These are phyloP conservation scores for Ziziphus jujuba DNA, from an alignment of 306 rosid genomes.

Conservation along the genomic window DNA sequence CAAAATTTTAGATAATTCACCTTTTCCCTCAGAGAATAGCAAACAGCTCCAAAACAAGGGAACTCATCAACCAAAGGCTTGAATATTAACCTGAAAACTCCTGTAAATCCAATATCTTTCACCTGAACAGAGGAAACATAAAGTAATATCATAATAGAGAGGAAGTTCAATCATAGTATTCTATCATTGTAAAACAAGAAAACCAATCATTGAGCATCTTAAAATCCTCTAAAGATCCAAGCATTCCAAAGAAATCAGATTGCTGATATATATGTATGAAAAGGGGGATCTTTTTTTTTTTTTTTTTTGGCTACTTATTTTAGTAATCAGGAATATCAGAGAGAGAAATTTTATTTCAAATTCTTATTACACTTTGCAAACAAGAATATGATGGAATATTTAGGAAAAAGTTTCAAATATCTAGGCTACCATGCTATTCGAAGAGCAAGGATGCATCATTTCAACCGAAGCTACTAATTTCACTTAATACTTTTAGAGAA, in stretches of 20 bases:
- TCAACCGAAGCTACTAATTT: too few relatives aligned
- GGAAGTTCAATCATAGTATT: background rate
- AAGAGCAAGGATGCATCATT: too few relatives aligned
- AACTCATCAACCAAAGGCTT: conserved; percentile 88
- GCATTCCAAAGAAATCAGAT: background rate
- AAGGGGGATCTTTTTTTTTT: too few relatives aligned
- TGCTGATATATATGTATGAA: background rate
- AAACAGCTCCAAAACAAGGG: conserved; percentile 95
- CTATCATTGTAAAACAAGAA: background rate
- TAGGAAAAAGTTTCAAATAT: background rate
- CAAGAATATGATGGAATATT: background rate
- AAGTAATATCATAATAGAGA: conserved; percentile 2
- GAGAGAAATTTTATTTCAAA: background rate
- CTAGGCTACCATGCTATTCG: background rate
- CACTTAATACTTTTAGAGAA: too few relatives aligned
- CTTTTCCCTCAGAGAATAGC: conserved; percentile 92
- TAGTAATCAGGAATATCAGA: too few relatives aligned
- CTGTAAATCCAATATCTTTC: conserved; percentile 91
- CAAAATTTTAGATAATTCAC: conserved; percentile 34
- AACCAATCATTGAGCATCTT: background rate
- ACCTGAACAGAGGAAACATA: conserved; percentile 53
- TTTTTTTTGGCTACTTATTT: background rate
- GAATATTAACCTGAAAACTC: conserved; percentile 90
- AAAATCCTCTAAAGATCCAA: background rate
- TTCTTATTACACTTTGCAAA: background rate